Percentiles rank a stretch among this genome's conserved stretches.
phyloP scores from a whole-genome alignment of 2,329 filamentous ascomycete genomes.

The Aphanocladium album region DNA sequence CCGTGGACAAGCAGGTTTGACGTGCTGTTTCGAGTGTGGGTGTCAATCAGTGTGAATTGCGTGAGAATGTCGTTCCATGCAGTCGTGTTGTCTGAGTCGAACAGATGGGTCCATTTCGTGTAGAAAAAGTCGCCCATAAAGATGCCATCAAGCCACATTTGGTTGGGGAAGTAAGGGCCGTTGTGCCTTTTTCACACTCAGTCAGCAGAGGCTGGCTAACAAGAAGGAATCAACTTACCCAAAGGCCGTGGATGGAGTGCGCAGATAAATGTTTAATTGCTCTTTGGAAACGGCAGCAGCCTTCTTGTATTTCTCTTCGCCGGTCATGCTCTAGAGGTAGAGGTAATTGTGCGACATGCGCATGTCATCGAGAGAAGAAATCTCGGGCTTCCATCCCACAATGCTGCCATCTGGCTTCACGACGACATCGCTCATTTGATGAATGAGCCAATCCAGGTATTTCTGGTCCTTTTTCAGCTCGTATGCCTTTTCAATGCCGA shows the following conservation, averaged over 20 bases:
- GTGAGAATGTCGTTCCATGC: constrained; percentile 8
- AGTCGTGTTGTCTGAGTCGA: constrained; percentile 21
- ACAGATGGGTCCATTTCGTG: constrained; percentile 34
- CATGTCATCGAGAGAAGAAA: constrained; percentile 48
- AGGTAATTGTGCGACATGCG: constrained; percentile 49
- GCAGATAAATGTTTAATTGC: too few species aligned
- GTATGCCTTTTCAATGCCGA: too few species aligned
- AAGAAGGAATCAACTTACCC: too few species aligned
- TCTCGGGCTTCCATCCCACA: constrained; percentile 38
- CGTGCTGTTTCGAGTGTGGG: constrained; percentile 33
- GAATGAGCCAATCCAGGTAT: too few species aligned
- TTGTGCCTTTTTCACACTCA: constrained; percentile 37
- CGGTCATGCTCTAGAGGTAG: constrained; percentile 42
- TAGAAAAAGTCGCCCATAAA: constrained; percentile 46
- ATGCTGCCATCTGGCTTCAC: constrained; percentile 44
- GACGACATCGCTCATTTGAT: constrained; percentile 39
- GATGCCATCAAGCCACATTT: constrained; percentile 56
- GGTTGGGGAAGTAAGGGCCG: constrained; percentile 40
- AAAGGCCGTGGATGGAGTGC: too few species aligned
- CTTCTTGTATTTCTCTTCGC: constrained; percentile 42
- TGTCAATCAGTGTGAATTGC: constrained; percentile 42
- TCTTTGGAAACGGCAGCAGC: too few species aligned
- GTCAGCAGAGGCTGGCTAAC: too few species aligned
- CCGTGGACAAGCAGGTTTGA: constrained; percentile 47
- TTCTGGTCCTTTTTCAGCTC: too few species aligned